Percentiles rank a stretch among this genome's conserved stretches.
phyloP scores from a whole-genome alignment of 768 basidiomycete species.

The Lyophyllum decastes region DNA sequence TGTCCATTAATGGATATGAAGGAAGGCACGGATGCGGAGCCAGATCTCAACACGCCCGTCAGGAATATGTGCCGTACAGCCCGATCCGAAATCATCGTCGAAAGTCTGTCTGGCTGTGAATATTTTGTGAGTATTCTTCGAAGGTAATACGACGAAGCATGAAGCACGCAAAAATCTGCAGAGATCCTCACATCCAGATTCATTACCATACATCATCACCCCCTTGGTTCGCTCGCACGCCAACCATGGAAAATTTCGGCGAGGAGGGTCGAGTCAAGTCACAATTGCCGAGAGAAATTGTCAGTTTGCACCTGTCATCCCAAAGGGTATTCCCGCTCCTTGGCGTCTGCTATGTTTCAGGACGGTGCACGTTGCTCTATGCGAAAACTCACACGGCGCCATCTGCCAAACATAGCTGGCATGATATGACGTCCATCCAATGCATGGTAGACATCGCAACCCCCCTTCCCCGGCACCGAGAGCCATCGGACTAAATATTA shows the following conservation, averaged over 20 bases:
- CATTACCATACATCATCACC: conserved; percentile 3
- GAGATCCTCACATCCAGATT: background rate
- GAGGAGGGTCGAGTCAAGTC: background rate
- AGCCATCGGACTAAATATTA: background rate
- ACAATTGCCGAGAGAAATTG: background rate
- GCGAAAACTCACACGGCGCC: conserved; percentile 2
- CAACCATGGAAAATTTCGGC: background rate
- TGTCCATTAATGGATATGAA: conserved; percentile 20
- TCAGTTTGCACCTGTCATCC: background rate
- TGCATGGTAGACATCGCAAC: conserved; percentile 4
- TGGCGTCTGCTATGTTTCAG: conserved; percentile 12
- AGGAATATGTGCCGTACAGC: conserved; percentile 15
- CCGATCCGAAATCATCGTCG: conserved; percentile 27
- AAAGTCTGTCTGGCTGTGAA: conserved; percentile 15
- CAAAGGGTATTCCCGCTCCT: conserved; percentile 3
- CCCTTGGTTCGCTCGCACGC: conserved; percentile 1
- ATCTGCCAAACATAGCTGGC: background rate
- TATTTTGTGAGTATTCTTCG: conserved; percentile 9
- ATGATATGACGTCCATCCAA: conserved; percentile 6
- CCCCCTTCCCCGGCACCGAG: conserved; percentile 13
- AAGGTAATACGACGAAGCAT: background rate
- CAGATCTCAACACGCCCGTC: conserved; percentile 22
- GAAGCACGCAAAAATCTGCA: background rate
- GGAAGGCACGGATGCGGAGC: conserved; percentile 24
- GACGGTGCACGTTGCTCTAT: background rate